Evolutionary conservation across 2,329 filamentous ascomycete genomes (phyloP), one percentile per base, ranked within the genome.

Genomic region (Myriosclerotinia curreyana): DNA sequence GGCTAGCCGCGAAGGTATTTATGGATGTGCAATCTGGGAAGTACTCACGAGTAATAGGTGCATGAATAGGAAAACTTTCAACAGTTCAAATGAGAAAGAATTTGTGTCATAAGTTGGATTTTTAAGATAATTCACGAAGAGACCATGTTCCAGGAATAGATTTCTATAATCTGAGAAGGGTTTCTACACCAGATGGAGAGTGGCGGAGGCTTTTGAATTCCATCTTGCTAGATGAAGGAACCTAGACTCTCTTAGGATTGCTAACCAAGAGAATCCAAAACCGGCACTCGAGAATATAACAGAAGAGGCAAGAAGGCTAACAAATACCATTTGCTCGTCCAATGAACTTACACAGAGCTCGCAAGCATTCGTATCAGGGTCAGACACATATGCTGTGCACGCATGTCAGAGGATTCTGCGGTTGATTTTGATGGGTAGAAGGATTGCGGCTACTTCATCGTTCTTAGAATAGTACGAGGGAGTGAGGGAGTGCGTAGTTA

Each of bases 381-480:
- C 55, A 51, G 7, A 20, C 25, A 46, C 31, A 63, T 36, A 50
- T 49, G 22, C 40, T 58, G 44, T 58, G 17, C 20, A 34, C 42
- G 36, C 61, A 63, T 63, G 25, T 20, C 42, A 49, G 34, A 63
- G 61, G 61, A 63, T 63, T 38, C 14, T 6, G 46, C 36, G 17
- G 36, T 54, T 62, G 14, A 28, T 54, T 54, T 22, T 20, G 40
- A 11, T 22, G 28, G 44, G 28, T 62, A 46, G 49, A 54, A 63
- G 61, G 61, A 63, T 63, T 31, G 40, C 34, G 55, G 25, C 55
- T 44, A 52, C 15, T 44, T 58, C 36, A 38, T 58, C 28, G 7
- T 40, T 58, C 53, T 63, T 63, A 59, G 46, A 59, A 63, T 63
- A 59, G 51, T 38, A 55, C 9, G 42, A n/a, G 40, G 60, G 22